phyloP scores from a whole-genome alignment of 78 protist species.

The Dictyostelium citrinum region DNA sequence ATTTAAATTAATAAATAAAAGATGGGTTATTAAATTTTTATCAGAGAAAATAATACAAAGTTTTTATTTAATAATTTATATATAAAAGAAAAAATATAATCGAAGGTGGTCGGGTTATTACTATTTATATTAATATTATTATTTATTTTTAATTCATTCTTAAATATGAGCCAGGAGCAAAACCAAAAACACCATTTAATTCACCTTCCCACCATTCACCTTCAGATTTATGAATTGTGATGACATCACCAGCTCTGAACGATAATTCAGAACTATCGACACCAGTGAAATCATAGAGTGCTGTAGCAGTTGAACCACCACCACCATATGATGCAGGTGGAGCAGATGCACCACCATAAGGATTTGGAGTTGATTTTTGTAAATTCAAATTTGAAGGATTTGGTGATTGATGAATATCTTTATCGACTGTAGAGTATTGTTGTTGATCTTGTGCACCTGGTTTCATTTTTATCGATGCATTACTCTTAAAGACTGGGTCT shows the following conservation, averaged over 20 bases:
- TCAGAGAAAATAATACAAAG: neutral
- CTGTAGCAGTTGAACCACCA: slow-evolving; percentile 16
- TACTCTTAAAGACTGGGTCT: slow-evolving; percentile 50
- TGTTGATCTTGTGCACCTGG: slow-evolving; percentile 2
- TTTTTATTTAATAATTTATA: neutral
- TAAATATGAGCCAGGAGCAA: slow-evolving; percentile 49
- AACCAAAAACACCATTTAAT: slow-evolving; percentile 38
- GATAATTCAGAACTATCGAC: slow-evolving; percentile 72
- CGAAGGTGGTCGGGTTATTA: neutral
- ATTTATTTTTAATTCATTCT: neutral
- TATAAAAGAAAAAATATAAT: neutral
- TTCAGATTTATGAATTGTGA: slow-evolving; percentile 31
- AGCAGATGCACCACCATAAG: neutral
- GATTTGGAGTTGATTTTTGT: slow-evolving; percentile 17
- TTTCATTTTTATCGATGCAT: slow-evolving; percentile 23
- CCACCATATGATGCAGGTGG: neutral
- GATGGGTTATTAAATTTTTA: too few relatives aligned
- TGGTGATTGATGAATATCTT: slow-evolving; percentile 34
- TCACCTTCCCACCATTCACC: slow-evolving; percentile 84
- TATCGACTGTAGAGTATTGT: neutral
- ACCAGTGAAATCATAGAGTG: slow-evolving; percentile 74
- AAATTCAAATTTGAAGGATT: neutral
- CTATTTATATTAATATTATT: too few relatives aligned
- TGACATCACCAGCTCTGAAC: slow-evolving; percentile 77
- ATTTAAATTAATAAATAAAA: too few relatives aligned